A percentile compares a stretch with the other conserved stretches of the same genome.
Evolutionary conservation across 371 early-diverging fungal species (phyloP).

Genomic region (Mucor ambiguus): DNA sequence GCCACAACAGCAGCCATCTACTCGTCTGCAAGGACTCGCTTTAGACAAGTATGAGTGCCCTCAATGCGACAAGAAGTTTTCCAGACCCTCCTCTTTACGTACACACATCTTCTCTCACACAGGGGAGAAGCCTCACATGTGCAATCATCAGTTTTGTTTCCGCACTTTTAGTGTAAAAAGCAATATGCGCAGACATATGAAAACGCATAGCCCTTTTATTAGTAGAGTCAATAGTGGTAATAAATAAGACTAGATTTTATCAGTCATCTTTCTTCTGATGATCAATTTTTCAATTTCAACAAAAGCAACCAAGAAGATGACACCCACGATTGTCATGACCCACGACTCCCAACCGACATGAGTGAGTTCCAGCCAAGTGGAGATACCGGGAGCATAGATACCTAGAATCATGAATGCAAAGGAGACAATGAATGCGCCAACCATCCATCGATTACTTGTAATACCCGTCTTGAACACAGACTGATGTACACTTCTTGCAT

Average conservation of each 20-base stretch:
- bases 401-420: conserved; percentile 72
- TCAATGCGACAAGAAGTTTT: conserved; percentile 66
- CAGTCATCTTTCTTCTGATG: conserved; percentile 34
- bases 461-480: conserved; percentile 76
- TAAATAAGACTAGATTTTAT: not conserved
- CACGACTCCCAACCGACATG: conserved; percentile 72
- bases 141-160: conserved; percentile 21
- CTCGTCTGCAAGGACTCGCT: not conserved
- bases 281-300: conserved; percentile 74
- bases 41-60: conserved; percentile 56
- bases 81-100: conserved; percentile 69
- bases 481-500: conserved; percentile 69
- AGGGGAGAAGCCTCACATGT: conserved; percentile 72
- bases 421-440: conserved; percentile 72
- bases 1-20: not conserved
- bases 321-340: conserved; percentile 73
- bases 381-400: conserved; percentile 71
- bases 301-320: conserved; percentile 62
- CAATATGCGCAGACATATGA: not conserved
- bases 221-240: not conserved
- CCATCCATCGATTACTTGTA: conserved; percentile 75
- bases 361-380: conserved; percentile 66
- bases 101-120: conserved; percentile 75
- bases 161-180: not conserved
- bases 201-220: not conserved